phyloP scores from a whole-genome alignment of 495 filamentous ascomycete species.

The Parathielavia appendiculata region DNA sequence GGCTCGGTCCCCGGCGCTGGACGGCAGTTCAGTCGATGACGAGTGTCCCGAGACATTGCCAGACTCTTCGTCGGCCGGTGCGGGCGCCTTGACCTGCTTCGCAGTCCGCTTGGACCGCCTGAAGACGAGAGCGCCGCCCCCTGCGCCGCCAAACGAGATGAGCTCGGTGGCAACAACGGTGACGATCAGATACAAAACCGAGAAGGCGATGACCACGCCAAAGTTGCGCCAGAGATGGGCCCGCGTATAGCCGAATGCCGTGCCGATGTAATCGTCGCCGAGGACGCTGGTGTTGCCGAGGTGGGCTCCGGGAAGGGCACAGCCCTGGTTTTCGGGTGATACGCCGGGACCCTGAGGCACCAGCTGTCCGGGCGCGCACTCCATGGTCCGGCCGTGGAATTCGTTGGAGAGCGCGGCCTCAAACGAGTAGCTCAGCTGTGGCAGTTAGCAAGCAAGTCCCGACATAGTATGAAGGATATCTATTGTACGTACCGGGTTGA shows the following conservation, averaged over 20 bases:
- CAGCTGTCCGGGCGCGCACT: slow-evolving; percentile 46
- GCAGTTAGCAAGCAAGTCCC: background rate
- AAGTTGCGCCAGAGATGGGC: slow-evolving; percentile 75
- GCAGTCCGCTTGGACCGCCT: slow-evolving; percentile 29
- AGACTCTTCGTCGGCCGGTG: slow-evolving; percentile 43
- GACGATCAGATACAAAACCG: slow-evolving; percentile 61
- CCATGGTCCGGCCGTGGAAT: slow-evolving; percentile 52
- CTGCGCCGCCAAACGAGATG: slow-evolving; percentile 41
- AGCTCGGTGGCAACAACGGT: slow-evolving; percentile 58
- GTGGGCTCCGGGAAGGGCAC: slow-evolving; percentile 51
- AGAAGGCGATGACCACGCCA: slow-evolving; percentile 67
- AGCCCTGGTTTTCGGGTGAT: slow-evolving; percentile 51
- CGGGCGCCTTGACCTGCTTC: slow-evolving; percentile 26
- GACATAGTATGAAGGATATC: background rate
- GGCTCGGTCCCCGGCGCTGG: slow-evolving; percentile 12
- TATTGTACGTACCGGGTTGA: slow-evolving; percentile 57
- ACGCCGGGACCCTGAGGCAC: slow-evolving; percentile 57
- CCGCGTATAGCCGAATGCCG: slow-evolving; percentile 54
- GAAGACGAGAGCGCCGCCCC: slow-evolving; percentile 32
- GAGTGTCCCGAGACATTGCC: slow-evolving; percentile 22
- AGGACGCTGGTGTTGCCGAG: slow-evolving; percentile 48
- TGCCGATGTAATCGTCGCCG: slow-evolving; percentile 56
- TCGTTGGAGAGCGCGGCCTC: slow-evolving; percentile 66
- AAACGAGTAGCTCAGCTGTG: slow-evolving; percentile 56
- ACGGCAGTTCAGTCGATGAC: slow-evolving; percentile 29